Evolutionary conservation across 257 asterid genomes (phyloP).

Genomic region (Scutellaria barbata): DNA sequence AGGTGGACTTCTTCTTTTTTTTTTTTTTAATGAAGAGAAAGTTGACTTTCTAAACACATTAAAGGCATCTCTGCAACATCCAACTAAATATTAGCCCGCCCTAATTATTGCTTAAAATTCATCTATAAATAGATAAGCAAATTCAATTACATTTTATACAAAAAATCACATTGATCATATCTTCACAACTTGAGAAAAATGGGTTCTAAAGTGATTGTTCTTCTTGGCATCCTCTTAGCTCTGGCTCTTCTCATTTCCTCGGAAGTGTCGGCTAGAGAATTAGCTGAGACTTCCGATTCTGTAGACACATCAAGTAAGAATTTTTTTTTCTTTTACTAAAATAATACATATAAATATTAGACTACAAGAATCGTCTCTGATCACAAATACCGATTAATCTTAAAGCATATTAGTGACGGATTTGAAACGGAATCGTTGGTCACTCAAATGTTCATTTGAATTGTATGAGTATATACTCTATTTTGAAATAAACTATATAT

Average conservation of each 20-base stretch:
- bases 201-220: constrained; percentile 31
- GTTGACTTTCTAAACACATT: not conserved
- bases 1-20: not conserved
- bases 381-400: no score
- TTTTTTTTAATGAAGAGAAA: no score
- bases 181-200: constrained; percentile 11
- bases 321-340: no score
- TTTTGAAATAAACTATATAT: no score
- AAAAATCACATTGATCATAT: not conserved
- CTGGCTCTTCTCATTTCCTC: constrained; percentile 28
- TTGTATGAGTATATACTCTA: no score
- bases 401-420: no score
- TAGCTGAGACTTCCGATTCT: no score
- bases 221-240: constrained; percentile 33
- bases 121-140: not conserved
- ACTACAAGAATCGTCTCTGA: no score
- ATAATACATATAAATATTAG: no score
- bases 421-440: no score
- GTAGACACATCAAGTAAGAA: no score
- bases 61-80: not conserved
- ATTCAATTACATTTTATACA: constrained; percentile 20
- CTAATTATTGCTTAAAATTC: not conserved
- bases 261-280: constrained; percentile 15
- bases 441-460: no score
- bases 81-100: not conserved